Conservation (phyloP, 495 filamentous ascomycete species). For the Evernia prunastri region DNA sequence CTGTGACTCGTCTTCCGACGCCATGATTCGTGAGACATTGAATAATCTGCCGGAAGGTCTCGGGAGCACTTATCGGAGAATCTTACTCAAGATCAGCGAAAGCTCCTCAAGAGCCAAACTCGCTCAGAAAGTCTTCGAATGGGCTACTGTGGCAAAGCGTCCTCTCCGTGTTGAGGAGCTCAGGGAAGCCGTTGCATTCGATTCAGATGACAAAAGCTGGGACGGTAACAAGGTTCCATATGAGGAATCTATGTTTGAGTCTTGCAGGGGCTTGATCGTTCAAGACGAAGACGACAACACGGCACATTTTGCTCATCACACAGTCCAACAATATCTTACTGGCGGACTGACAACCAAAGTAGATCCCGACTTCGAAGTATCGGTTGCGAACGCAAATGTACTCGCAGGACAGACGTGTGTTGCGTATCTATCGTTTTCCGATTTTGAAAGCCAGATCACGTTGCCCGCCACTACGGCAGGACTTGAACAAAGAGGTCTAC, state of each 20-base stretch:
- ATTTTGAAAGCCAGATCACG: slow-evolving; percentile 1
- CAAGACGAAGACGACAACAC: slow-evolving; percentile 25
- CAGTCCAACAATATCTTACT: slow-evolving; percentile 31
- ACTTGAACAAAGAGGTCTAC: not conserved
- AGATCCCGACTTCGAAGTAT: not conserved
- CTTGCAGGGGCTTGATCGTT: slow-evolving; percentile 33
- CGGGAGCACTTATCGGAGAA: slow-evolving; percentile 25
- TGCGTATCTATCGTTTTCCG: not conserved
- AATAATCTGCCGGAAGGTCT: slow-evolving; percentile 25
- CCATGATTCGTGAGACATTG: slow-evolving; percentile 19
- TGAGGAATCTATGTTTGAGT: slow-evolving; percentile 27
- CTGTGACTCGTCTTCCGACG: slow-evolving; percentile 28
- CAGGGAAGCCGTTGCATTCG: slow-evolving; percentile 33
- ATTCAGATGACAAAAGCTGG: slow-evolving; percentile 26
- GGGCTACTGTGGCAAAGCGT: slow-evolving; percentile 30
- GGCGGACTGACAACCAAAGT: not conserved
- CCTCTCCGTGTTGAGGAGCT: slow-evolving; percentile 35
- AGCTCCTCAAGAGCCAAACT: not conserved
- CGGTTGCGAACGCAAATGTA: not conserved
- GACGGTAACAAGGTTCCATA: slow-evolving; percentile 25
- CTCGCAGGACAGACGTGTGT: not conserved
- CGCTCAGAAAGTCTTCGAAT: slow-evolving; percentile 21
- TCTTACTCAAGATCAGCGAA: slow-evolving; percentile 20
- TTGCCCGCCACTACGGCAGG: too few relatives aligned
- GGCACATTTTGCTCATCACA: slow-evolving; percentile 35